A percentile compares a stretch with the other conserved stretches of the same genome.
phyloP scores from a whole-genome alignment of 257 asterid genomes.

The Salvia splendens region DNA sequence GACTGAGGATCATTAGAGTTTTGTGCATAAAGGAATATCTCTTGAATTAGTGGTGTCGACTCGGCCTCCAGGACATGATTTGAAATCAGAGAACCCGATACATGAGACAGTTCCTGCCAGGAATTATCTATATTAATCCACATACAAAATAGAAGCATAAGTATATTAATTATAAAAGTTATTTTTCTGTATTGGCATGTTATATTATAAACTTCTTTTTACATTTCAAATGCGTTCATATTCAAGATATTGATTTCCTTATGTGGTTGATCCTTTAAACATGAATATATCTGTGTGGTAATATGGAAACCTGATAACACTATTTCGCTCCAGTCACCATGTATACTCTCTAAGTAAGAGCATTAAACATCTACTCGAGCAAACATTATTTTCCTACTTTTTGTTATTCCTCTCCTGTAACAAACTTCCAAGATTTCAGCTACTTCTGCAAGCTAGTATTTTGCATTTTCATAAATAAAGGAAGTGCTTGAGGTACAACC shows the following conservation, averaged over 20 bases:
- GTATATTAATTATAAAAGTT: not conserved
- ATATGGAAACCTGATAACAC: too few relatives aligned
- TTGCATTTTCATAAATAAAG: not conserved
- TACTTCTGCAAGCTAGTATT: slow-evolving; percentile 10
- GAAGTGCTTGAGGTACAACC: slow-evolving; percentile 45
- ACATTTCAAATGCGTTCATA: too few relatives aligned
- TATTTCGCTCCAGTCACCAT: too few relatives aligned
- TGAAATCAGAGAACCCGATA: slow-evolving; percentile 57
- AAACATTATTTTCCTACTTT: slow-evolving; percentile 4
- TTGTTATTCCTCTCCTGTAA: not conserved
- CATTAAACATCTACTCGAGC: not conserved
- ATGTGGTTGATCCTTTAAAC: too few relatives aligned
- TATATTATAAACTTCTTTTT: slow-evolving; percentile 3
- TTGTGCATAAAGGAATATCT: slow-evolving; percentile 76
- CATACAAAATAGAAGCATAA: slow-evolving; percentile 21
- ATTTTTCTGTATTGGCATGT: slow-evolving; percentile 21
- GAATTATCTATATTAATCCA: slow-evolving; percentile 26
- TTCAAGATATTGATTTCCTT: too few relatives aligned
- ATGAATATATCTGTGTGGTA: too few relatives aligned
- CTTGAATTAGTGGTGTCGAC: slow-evolving; percentile 66
- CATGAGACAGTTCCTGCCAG: slow-evolving; percentile 58
- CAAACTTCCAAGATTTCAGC: not conserved
- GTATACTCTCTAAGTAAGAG: not conserved
- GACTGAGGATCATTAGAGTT: slow-evolving; percentile 65
- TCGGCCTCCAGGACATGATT: slow-evolving; percentile 63